These are phyloP conservation scores for Aureobasidium sp. DNA, from an alignment of 2,329 filamentous ascomycete genomes.

Conservation along the genomic window DNA sequence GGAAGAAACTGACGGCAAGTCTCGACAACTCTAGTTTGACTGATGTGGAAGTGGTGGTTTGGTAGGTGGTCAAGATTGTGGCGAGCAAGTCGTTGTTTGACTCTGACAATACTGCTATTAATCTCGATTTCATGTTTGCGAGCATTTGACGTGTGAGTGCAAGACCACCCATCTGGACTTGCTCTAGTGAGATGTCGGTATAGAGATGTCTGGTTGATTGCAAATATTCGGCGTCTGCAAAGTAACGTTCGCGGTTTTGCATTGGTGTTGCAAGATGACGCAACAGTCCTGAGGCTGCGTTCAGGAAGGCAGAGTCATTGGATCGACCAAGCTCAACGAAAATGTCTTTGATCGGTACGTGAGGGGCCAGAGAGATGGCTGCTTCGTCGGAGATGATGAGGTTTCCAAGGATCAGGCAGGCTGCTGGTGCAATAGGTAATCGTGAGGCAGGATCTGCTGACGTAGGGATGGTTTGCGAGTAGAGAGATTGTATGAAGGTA, in stretches of 20 bases:
- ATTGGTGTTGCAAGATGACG: slow-evolving; percentile 16
- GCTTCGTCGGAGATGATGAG: slow-evolving; percentile 11
- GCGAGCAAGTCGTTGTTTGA: neutral
- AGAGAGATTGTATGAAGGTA: slow-evolving; percentile 12
- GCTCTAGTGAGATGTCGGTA: slow-evolving; percentile 3
- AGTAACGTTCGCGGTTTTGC: slow-evolving; percentile 12
- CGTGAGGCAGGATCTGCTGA: neutral
- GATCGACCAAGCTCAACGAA: slow-evolving; percentile 1
- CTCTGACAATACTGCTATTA: neutral
- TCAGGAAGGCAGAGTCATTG: slow-evolving; percentile 16
- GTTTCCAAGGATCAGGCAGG: slow-evolving; percentile 18
- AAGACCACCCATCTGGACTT: slow-evolving; percentile 17
- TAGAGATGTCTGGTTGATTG: neutral
- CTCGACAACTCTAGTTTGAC: slow-evolving; percentile 8
- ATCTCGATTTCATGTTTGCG: slow-evolving; percentile 6
- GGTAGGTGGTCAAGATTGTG: neutral
- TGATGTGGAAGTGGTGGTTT: neutral
- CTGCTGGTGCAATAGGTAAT: slow-evolving; percentile 8
- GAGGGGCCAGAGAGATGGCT: slow-evolving; percentile 8
- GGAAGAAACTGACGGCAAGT: neutral
- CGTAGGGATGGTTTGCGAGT: neutral
- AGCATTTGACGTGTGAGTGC: slow-evolving; percentile 16
- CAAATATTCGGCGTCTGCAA: slow-evolving; percentile 9
- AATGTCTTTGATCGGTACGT: slow-evolving; percentile 13
- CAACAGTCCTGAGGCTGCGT: slow-evolving; percentile 17